These are phyloP conservation scores for Oryza glaberrima DNA, from an alignment of 176 grass and related monocot genomes.

Conservation along the genomic window DNA sequence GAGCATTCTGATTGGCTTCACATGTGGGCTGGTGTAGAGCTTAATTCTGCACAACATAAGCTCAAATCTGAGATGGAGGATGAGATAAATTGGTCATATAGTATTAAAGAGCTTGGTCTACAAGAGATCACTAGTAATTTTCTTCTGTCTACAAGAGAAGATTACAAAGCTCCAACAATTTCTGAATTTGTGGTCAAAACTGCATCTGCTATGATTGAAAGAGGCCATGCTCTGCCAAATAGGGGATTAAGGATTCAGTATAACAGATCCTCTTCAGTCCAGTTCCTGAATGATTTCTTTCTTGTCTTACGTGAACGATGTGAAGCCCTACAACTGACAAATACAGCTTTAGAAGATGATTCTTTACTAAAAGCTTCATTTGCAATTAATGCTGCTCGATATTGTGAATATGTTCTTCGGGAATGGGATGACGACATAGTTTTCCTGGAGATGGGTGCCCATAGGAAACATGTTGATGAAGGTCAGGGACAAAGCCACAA, in stretches of 20 bases:
- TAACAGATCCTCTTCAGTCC: slow-evolving; percentile 61
- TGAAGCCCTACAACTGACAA: slow-evolving; percentile 55
- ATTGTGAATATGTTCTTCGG: slow-evolving; percentile 67
- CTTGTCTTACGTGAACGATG: slow-evolving; percentile 58
- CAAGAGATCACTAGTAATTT: slow-evolving; percentile 49
- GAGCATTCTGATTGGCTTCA: slow-evolving; percentile 88
- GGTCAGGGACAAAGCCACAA: slow-evolving; percentile 4
- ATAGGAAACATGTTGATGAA: slow-evolving; percentile 18
- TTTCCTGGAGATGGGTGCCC: slow-evolving; percentile 69
- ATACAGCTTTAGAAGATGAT: slow-evolving; percentile 57
- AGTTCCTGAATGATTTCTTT: slow-evolving; percentile 85
- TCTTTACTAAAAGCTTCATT: slow-evolving; percentile 56
- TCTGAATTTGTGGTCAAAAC: slow-evolving; percentile 80
- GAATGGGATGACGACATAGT: slow-evolving; percentile 80
- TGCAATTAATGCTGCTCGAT: slow-evolving; percentile 70
- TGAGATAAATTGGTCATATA: slow-evolving; percentile 61
- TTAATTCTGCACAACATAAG: slow-evolving; percentile 66
- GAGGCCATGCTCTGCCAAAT: slow-evolving; percentile 61
- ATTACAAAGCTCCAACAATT: slow-evolving; percentile 80
- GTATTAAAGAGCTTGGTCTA: slow-evolving; percentile 40
- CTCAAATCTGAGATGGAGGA: slow-evolving; percentile 66
- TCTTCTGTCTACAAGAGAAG: slow-evolving; percentile 81
- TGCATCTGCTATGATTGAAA: slow-evolving; percentile 79
- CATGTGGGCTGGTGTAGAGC: slow-evolving; percentile 81
- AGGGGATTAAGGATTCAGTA: slow-evolving; percentile 60